These are phyloP conservation scores for Rhynchosporium graminicola DNA, from an alignment of 2,329 filamentous ascomycete genomes.

Conservation along the genomic window DNA sequence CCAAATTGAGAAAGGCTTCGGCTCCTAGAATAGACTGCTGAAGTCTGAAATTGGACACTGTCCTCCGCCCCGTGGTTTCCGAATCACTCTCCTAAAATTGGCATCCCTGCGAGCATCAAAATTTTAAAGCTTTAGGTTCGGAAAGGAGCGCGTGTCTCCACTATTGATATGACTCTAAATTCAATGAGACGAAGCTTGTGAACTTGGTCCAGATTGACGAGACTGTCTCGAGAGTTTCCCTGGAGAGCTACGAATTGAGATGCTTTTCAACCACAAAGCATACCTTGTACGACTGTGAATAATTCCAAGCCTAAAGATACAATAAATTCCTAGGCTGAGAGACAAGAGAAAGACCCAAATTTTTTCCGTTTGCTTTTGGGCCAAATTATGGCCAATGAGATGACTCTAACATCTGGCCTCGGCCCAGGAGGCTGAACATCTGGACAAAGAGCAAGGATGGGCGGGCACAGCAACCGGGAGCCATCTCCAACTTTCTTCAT, in stretches of 20 bases:
- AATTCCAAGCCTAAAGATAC: not conserved
- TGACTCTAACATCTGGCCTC: not conserved
- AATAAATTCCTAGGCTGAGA: not conserved
- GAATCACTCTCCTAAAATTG: not conserved
- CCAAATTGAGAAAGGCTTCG: not conserved
- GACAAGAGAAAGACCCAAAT: not conserved
- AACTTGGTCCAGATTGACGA: no score
- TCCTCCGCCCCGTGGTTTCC: not conserved
- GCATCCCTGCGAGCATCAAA: not conserved
- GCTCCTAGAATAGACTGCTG: not conserved
- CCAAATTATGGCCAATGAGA: not conserved
- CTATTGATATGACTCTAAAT: constrained; percentile 9
- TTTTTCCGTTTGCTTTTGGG: constrained; percentile 4
- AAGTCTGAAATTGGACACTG: constrained; percentile 14
- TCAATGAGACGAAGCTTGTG: not conserved
- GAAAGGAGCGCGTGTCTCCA: constrained; percentile 14
- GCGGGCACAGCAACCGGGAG: not conserved
- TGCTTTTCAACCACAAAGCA: constrained; percentile 1
- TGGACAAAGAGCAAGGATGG: constrained; percentile 12
- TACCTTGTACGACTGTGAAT: not conserved
- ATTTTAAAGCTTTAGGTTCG: constrained; percentile 10
- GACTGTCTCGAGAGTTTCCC: no score
- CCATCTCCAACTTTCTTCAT: constrained; percentile 6
- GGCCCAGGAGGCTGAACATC: constrained; percentile 11
- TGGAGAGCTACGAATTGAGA: not conserved